phyloP scores from a whole-genome alignment of 257 asterid genomes.

The Solanum neorickii region DNA sequence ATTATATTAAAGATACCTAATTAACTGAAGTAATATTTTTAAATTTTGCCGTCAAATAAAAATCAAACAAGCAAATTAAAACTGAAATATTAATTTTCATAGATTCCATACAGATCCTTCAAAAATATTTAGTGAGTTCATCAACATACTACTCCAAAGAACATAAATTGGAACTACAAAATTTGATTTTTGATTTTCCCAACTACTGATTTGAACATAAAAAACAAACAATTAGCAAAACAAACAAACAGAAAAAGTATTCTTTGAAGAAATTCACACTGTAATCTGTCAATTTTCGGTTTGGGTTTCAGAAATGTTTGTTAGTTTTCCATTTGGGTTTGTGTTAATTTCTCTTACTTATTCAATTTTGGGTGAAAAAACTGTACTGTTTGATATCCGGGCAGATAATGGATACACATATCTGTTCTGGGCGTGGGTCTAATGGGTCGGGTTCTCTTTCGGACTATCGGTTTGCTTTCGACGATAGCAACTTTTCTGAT shows the following conservation, averaged over 20 bases:
- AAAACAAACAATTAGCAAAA: background rate
- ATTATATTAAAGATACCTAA: no score
- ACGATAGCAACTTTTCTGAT: slow-evolving; percentile 64
- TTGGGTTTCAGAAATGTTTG: background rate
- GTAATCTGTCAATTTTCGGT: background rate
- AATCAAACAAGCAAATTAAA: no score
- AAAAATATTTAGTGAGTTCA: background rate
- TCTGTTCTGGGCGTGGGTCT: background rate
- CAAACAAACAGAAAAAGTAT: background rate
- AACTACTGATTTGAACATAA: background rate
- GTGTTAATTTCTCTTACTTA: background rate
- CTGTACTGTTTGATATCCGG: background rate
- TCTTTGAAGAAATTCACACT: background rate
- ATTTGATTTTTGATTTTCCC: background rate
- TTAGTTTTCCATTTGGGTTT: background rate
- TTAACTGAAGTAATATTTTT: no score
- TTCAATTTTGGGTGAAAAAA: background rate
- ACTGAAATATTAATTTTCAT: no score
- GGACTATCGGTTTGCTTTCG: slow-evolving; percentile 56
- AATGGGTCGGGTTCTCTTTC: background rate
- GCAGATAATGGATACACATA: background rate
- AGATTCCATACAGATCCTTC: background rate
- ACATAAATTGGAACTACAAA: background rate
- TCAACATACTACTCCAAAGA: background rate
- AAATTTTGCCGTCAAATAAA: no score